phyloP scores from a whole-genome alignment of 306 rosid species.

The Castanea mollissima region DNA sequence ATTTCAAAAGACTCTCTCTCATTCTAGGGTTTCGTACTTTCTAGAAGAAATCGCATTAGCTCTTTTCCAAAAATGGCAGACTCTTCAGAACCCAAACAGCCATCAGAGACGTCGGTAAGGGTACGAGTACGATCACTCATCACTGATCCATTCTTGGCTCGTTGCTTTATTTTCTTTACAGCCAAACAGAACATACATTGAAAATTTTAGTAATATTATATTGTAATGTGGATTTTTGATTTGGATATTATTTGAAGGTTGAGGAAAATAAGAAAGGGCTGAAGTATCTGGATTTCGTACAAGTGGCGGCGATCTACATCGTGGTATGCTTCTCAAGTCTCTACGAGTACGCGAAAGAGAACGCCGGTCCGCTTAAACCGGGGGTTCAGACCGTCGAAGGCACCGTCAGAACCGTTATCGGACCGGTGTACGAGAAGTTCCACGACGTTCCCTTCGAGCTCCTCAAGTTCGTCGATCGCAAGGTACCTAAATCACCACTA shows the following conservation, averaged over 20 bases:
- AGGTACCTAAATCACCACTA: conserved; percentile 24
- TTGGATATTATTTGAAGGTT: conserved; percentile 11
- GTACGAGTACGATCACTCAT: no score
- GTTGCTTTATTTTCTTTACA: background rate
- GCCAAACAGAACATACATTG: background rate
- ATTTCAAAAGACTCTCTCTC: background rate
- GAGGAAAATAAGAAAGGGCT: conserved; percentile 26
- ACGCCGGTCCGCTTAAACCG: conserved; percentile 46
- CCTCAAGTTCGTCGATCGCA: conserved; percentile 43
- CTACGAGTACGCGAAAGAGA: conserved; percentile 49
- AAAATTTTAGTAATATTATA: background rate
- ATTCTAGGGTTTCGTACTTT: background rate
- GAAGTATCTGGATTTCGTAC: conserved; percentile 46
- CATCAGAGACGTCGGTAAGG: conserved; percentile 9
- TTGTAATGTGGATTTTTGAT: background rate
- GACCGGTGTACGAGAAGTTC: conserved; percentile 51
- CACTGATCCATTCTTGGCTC: no score
- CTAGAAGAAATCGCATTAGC: background rate
- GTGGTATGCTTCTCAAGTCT: conserved; percentile 31
- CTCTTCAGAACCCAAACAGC: conserved; percentile 19
- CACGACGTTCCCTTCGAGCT: conserved; percentile 45
- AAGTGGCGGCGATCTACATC: conserved; percentile 41
- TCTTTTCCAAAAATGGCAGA: conserved; percentile 23
- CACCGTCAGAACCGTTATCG: conserved; percentile 41
- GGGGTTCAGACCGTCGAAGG: conserved; percentile 52